These are phyloP conservation scores for Plasmodium adleri DNA, from an alignment of 169 alveolate genomes.

Conservation along the genomic window DNA sequence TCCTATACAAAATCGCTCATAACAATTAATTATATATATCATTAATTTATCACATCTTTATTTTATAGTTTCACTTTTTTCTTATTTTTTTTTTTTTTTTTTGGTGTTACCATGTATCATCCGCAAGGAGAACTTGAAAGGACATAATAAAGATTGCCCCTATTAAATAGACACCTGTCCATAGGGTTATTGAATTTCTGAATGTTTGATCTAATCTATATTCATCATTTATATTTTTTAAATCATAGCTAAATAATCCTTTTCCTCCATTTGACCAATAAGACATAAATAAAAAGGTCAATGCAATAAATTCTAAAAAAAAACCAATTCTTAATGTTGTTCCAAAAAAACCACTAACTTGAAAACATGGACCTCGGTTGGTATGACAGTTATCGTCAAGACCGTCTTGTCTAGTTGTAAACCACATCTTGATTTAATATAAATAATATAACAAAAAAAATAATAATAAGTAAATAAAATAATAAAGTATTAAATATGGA, in stretches of 20 bases:
- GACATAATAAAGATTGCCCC: constrained; percentile 91
- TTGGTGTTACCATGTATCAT: constrained; percentile 89
- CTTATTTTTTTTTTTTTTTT: background rate
- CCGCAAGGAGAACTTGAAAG: constrained; percentile 93
- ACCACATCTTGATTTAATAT: constrained; percentile 84
- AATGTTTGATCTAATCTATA: constrained; percentile 87
- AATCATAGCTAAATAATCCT: constrained; percentile 90
- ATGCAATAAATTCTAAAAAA: constrained; percentile 86
- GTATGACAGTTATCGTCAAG: constrained; percentile 90
- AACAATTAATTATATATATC: too few relatives aligned
- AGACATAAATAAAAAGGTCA: constrained; percentile 86
- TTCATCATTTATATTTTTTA: constrained; percentile 88
- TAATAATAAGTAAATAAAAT: background rate
- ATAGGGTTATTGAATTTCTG: constrained; percentile 83
- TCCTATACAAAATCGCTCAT: too few relatives aligned
- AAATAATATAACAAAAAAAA: background rate
- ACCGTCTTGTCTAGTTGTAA: constrained; percentile 91
- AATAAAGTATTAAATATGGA: too few relatives aligned
- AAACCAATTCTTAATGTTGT: constrained; percentile 87
- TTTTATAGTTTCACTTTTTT: background rate
- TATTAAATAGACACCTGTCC: constrained; percentile 87
- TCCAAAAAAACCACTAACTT: constrained; percentile 85
- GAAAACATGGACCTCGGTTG: constrained; percentile 90
- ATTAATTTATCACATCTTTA: background rate
- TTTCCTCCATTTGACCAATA: constrained; percentile 89